Evolutionary conservation across 106 monocot species (phyloP).

Genomic region (Narthecium ossifragum): DNA sequence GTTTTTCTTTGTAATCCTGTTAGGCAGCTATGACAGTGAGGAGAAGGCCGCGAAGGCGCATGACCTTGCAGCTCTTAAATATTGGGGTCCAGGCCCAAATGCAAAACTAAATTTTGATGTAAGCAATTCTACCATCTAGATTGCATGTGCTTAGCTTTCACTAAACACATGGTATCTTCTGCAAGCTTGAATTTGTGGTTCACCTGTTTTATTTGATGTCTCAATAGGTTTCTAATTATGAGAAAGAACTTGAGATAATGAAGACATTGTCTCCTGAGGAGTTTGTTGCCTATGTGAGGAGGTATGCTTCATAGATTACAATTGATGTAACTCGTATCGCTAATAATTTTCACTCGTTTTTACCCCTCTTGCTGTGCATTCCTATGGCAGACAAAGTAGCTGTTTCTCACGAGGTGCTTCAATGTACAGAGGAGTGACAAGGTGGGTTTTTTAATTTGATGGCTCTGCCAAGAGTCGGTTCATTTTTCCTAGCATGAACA

Average conservation of each 20-base stretch:
- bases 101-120: constrained; percentile 62
- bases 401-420: constrained; percentile 74
- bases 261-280: constrained; percentile 61
- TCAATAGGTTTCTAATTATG: constrained; percentile 48
- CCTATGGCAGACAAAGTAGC: constrained; percentile 42
- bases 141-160: background rate
- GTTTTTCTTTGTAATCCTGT: background rate
- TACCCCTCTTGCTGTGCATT: no score
- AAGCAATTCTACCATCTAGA: constrained; percentile 7
- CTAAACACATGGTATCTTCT: background rate
- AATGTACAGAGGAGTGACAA: constrained; percentile 57
- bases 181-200: background rate
- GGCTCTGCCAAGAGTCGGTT: no score
- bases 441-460: constrained; percentile 22
- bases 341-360: background rate
- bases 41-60: constrained; percentile 66
- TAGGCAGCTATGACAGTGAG: constrained; percentile 66
- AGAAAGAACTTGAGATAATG: constrained; percentile 52
- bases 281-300: constrained; percentile 53
- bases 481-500: no score
- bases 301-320: constrained; percentile 16
- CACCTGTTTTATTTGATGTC: background rate
- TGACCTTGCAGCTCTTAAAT: constrained; percentile 68
- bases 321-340: background rate
- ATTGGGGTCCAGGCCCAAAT: constrained; percentile 42